Evolutionary conservation across 73 alveolate species (phyloP), one percentile per base, ranked within the genome.

Genomic region (Symbiodinium natans): DNA sequence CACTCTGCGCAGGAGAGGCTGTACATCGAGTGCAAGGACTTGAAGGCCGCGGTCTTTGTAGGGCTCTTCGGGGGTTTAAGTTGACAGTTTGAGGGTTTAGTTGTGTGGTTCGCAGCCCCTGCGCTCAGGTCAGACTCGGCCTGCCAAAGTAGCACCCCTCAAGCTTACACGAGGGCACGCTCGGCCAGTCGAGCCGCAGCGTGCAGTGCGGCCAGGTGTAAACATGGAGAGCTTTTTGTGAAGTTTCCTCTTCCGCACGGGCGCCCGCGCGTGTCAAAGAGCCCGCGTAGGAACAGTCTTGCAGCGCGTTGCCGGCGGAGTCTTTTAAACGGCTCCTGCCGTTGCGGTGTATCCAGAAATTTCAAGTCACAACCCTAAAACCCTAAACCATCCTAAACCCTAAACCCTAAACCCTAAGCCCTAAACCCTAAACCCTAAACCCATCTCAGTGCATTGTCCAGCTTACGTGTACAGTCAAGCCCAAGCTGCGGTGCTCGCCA

Each of bases 1-100:
- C 34, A 68, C 9, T 68, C 82, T n/a, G 39, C 27, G 34, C 39
- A 85, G 93, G 94, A 87, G 84, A 87, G 54, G 94, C 85, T 87
- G 94, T 87, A 87, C 85, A 56, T 87, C 38, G 94, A 87, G 29
- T 82, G 52, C 84, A 87, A 87, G 39, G 94, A 87, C 83, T 56
- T 87, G 84, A 36, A 80, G 38, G 94, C 94, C 39, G 4, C 94
- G 59, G 39, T 9, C 39, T n/a, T n/a, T n/a, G n/a, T n/a, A n/a
- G n/a, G n/a, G n/a, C n/a, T n/a, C n/a, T n/a, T n/a, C 94, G 4
- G 83, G 84, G 68, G 2, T 52, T 0, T 39, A n/a, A 19, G 27
- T 17, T 29, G n/a, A 7, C 34, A 15, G 25, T 41, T 80, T 80
- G 31, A 33, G 8, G 42, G 52, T 10, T 23, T 36, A 2, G 34